These are phyloP conservation scores for Blyttiomyces sp. DNA, from an alignment of 371 early-diverging fungal genomes.

Conservation along the genomic window DNA sequence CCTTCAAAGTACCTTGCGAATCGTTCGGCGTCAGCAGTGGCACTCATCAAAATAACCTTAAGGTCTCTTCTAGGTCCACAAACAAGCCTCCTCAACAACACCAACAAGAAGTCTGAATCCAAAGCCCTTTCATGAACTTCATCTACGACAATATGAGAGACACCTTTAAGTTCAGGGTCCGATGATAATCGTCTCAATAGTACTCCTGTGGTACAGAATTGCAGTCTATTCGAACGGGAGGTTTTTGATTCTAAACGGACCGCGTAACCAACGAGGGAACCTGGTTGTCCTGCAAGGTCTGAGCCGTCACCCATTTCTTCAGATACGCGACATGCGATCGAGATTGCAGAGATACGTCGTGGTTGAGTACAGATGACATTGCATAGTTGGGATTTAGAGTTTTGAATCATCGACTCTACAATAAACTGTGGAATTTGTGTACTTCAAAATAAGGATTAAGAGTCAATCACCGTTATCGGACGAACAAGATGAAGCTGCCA, in stretches of 20 bases:
- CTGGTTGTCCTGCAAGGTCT: conserved; percentile 8
- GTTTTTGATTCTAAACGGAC: conserved; percentile 47
- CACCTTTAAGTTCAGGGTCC: conserved; percentile 31
- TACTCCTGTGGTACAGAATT: conserved; percentile 59
- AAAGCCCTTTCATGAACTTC: conserved; percentile 62
- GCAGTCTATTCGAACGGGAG: conserved; percentile 37
- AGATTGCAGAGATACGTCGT: conserved; percentile 58
- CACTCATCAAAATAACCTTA: conserved; percentile 59
- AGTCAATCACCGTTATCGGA: conserved; percentile 8
- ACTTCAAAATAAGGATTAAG: conserved; percentile 12
- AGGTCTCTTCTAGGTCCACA: background rate
- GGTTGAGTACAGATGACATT: conserved; percentile 46
- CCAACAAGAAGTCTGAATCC: conserved; percentile 58
- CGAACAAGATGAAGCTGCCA: conserved; percentile 44
- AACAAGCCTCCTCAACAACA: conserved; percentile 28
- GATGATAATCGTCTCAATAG: conserved; percentile 49
- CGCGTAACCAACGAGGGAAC: conserved; percentile 46
- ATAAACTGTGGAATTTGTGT: conserved; percentile 51
- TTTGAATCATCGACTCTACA: conserved; percentile 34
- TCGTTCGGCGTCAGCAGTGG: conserved; percentile 39
- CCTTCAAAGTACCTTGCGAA: conserved; percentile 49
- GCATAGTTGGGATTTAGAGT: background rate
- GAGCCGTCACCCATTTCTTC: conserved; percentile 39
- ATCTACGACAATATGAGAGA: conserved; percentile 55
- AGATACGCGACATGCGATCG: conserved; percentile 53